phyloP scores from a whole-genome alignment of 1,284 basidiomycete species.

The Irpex sp. region DNA sequence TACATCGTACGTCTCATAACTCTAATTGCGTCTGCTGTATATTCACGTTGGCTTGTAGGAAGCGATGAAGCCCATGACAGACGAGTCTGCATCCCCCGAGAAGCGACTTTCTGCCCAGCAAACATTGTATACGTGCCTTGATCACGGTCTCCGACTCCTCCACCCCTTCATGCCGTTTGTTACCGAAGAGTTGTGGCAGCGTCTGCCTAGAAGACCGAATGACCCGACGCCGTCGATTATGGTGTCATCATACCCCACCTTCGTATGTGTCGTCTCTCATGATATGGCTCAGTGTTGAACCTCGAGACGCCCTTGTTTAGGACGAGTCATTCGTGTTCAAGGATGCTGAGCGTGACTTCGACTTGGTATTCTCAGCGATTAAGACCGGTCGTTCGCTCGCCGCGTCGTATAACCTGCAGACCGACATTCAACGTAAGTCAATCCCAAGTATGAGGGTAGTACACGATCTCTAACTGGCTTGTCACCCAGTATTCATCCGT shows the following conservation, averaged over 20 bases:
- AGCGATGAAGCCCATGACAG: slow-evolving; percentile 97
- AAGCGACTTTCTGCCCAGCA: slow-evolving; percentile 86
- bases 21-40: too few relatives aligned
- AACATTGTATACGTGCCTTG: slow-evolving; percentile 94
- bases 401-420: slow-evolving; percentile 89
- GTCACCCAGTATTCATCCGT: slow-evolving; percentile 72
- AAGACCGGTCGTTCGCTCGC: slow-evolving; percentile 83
- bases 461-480: neutral
- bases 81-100: slow-evolving; percentile 61
- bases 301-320: slow-evolving; percentile 32
- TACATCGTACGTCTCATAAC: slow-evolving; percentile 93
- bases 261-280: slow-evolving; percentile 41
- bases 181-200: slow-evolving; percentile 98
- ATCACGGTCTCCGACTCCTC: slow-evolving; percentile 84
- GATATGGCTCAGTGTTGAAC: neutral
- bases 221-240: slow-evolving; percentile 88
- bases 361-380: slow-evolving; percentile 81
- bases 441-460: neutral
- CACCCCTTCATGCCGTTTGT: slow-evolving; percentile 99
- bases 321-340: slow-evolving; percentile 63
- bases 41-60: slow-evolving; percentile 58
- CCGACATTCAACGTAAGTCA: slow-evolving; percentile 76
- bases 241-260: slow-evolving; percentile 80
- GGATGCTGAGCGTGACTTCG: slow-evolving; percentile 82
- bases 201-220: slow-evolving; percentile 81